Conservation (phyloP, 441 rosid species). For the Geranium incanum region DNA sequence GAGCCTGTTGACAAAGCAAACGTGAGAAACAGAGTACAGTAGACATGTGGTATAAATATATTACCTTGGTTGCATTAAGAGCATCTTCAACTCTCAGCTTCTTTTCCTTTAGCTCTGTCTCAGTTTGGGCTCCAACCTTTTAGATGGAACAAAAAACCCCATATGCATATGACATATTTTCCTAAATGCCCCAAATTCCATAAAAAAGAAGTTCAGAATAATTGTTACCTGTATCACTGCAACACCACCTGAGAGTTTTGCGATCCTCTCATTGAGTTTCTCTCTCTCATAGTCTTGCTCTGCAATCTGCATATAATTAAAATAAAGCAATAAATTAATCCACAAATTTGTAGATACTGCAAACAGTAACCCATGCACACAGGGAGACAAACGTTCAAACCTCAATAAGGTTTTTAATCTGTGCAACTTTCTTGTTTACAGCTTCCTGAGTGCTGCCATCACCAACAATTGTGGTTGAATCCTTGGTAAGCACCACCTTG, state of each 20-base stretch:
- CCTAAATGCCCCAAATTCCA: not conserved
- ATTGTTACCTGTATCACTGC: constrained; percentile 74
- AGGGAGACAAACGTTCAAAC: constrained; percentile 21
- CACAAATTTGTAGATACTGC: not conserved
- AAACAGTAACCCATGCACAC: not conserved
- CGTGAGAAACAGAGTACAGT: not conserved
- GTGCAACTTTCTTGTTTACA: constrained; percentile 78
- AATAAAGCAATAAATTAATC: not conserved
- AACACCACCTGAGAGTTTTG: constrained; percentile 84
- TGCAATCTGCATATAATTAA: not conserved
- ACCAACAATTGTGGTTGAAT: constrained; percentile 70
- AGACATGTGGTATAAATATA: not conserved
- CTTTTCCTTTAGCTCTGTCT: constrained; percentile 93
- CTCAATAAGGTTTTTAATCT: constrained; percentile 79
- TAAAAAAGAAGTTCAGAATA: not conserved
- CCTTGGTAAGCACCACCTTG: constrained; percentile 86
- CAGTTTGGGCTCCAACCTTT: constrained; percentile 97
- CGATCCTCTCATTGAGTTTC: constrained; percentile 83
- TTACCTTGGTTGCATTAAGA: constrained; percentile 89
- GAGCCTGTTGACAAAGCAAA: not conserved
- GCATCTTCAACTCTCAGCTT: constrained; percentile 95
- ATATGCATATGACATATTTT: not conserved
- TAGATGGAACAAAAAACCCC: constrained; percentile 3
- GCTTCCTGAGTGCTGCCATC: constrained; percentile 82
- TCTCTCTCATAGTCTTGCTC: constrained; percentile 87